These are phyloP conservation scores for Cephalotrichum gorgonifer DNA, from an alignment of 2,329 filamentous ascomycete genomes.

Conservation along the genomic window DNA sequence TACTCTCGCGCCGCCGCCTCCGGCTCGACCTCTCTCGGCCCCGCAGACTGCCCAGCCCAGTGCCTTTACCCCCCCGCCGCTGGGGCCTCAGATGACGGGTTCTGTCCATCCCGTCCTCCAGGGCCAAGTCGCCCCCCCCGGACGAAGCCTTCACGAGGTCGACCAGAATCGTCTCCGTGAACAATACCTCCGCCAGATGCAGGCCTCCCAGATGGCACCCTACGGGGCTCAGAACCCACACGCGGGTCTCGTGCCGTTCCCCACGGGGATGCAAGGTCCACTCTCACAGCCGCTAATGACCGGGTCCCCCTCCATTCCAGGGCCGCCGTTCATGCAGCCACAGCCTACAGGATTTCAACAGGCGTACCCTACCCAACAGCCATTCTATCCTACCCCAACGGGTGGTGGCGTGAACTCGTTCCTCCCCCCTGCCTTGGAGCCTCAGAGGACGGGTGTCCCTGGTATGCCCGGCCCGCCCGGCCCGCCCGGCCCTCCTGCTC, in stretches of 20 bases:
- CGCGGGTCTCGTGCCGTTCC: conserved; percentile 23
- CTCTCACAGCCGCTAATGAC: conserved; percentile 42
- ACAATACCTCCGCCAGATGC: conserved; percentile 40
- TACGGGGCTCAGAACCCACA: conserved; percentile 16
- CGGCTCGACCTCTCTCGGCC: conserved; percentile 73
- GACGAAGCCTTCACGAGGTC: conserved; percentile 68
- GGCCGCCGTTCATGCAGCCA: conserved; percentile 40
- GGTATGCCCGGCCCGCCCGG: background rate
- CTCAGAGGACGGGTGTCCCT: conserved; percentile 44
- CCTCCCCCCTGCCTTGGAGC: conserved; percentile 49
- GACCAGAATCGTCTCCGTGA: conserved; percentile 56
- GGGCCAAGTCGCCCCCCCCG: conserved; percentile 56
- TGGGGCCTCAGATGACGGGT: conserved; percentile 82
- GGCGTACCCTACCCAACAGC: background rate
- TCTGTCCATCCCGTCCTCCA: conserved; percentile 29
- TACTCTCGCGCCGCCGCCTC: conserved; percentile 64
- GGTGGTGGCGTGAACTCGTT: conserved; percentile 40
- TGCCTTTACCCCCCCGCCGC: conserved; percentile 60
- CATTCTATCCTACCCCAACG: background rate
- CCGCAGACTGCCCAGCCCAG: conserved; percentile 71
- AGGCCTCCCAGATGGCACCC: conserved; percentile 27
- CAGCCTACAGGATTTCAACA: conserved; percentile 35
- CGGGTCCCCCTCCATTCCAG: conserved; percentile 23
- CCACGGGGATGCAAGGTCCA: conserved; percentile 19
- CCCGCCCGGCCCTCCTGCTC: background rate